Evolutionary conservation across 202 grass and related monocot genomes (phyloP), one percentile per base, ranked within the genome.

Genomic region (Brachypodium distachyon): DNA sequence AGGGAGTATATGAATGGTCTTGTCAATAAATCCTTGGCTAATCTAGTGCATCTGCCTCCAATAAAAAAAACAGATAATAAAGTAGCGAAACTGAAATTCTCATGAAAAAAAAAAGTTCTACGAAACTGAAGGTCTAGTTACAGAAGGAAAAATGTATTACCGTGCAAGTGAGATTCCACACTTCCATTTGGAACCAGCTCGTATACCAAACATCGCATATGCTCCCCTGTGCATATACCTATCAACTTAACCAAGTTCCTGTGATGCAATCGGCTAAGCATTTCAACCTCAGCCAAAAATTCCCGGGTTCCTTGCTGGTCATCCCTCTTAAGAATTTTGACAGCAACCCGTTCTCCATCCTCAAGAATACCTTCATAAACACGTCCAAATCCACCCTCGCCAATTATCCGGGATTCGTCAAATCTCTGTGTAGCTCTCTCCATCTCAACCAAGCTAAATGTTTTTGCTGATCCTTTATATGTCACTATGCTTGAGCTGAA

Each of bases 211-310:
- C 96, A 96, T 71, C 73, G 76, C 41, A 64, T 83, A 79, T 93
- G 77, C 27, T 83, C 92, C 81, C 96, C 89, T 17, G 85, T 89
- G 79, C 87, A 99, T 96, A 99, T 99, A 82, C 96, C 96, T 78
- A 96, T 86, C 32, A 99, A 83, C 80, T 90, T 92, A 79, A 99
- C 90, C 81, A 99, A 86, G 78, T 99, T 99, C 54, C 87, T 94
- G 48, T 99, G 96, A 78, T 99, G 96, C 74, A 99, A 88, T 53
- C 96, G 85, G 72, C 96, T 96, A 81, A 99, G 87, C 96, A 99
- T 99, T 87, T 99, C 96, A 72, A 96, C 92, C 90, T 99, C 96
- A 25, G 96, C 92, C 70, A 99, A 90, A 68, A 99, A 96, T 78
- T 96, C 96, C 18, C 92, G 82, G 51, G 85, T 87, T 77, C 89